These are phyloP conservation scores for Phaeophleospora eucalypticola DNA, from an alignment of 2,329 filamentous ascomycete genomes.

Conservation along the genomic window DNA sequence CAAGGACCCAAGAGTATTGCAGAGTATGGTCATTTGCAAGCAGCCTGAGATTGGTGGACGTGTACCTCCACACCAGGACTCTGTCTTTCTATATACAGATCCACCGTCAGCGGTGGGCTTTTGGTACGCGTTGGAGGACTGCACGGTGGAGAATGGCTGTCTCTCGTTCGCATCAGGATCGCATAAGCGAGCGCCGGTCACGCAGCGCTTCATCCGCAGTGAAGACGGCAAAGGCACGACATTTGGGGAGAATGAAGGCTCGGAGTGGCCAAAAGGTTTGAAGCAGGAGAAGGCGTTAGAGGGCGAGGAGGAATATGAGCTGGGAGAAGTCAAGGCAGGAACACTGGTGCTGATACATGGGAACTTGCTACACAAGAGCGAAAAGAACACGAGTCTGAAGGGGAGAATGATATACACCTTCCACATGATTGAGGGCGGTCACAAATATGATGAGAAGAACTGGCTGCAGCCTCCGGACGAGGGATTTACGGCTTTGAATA, in stretches of 20 bases:
- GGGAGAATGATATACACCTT: conserved; percentile 96
- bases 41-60: conserved; percentile 92
- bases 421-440: conserved; percentile 84
- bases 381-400: conserved; percentile 81
- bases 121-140: conserved; percentile 96
- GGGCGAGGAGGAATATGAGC: conserved; percentile 60
- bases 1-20: conserved; percentile 69
- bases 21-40: conserved; percentile 99
- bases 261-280: conserved; percentile 45
- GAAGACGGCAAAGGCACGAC: conserved; percentile 54
- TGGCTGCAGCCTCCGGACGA: conserved; percentile 83
- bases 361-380: conserved; percentile 92
- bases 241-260: conserved; percentile 56
- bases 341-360: conserved; percentile 92
- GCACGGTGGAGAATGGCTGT: conserved; percentile 80
- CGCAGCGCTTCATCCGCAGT: conserved; percentile 69
- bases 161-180: conserved; percentile 80
- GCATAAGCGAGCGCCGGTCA: conserved; percentile 68
- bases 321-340: conserved; percentile 86
- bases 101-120: conserved; percentile 88
- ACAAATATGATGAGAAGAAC: conserved; percentile 78
- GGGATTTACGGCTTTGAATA: conserved; percentile 57
- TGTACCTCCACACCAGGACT: conserved; percentile 88
- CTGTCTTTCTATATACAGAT: conserved; percentile 85
- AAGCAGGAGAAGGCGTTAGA: conserved; percentile 30